Conservation (phyloP, 257 asterid species). For the Plectranthus barbatus region DNA sequence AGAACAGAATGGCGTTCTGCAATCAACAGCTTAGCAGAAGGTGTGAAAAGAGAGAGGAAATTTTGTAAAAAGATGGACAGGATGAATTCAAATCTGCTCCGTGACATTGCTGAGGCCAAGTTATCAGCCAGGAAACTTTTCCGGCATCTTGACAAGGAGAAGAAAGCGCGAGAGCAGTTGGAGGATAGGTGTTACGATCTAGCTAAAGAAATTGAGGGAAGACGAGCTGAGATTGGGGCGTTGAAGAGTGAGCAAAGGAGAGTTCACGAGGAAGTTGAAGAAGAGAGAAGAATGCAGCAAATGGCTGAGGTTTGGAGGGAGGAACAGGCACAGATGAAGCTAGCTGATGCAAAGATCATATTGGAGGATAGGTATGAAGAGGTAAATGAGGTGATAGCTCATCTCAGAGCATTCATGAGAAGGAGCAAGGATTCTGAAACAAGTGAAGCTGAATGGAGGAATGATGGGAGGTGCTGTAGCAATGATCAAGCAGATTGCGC, state of each 20-base stretch:
- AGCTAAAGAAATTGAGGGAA: conserved; percentile 30
- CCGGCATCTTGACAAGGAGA: conserved; percentile 30
- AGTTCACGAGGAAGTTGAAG: conserved; percentile 31
- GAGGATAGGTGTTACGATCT: conserved; percentile 27
- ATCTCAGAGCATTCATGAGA: conserved; percentile 25
- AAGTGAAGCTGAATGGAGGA: too few species aligned
- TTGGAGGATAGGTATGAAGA: conserved; percentile 37
- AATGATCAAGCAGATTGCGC: background rate
- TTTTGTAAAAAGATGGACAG: conserved; percentile 15
- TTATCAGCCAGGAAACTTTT: conserved; percentile 15
- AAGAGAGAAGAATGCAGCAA: conserved; percentile 45
- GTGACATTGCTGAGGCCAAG: conserved; percentile 36
- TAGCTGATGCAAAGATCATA: conserved; percentile 40
- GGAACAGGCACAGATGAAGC: conserved; percentile 44
- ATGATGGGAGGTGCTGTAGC: too few species aligned
- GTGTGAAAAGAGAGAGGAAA: conserved; percentile 26
- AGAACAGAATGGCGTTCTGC: conserved; percentile 10
- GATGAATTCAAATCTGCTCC: conserved; percentile 26
- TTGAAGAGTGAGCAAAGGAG: conserved; percentile 20
- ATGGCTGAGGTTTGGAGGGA: conserved; percentile 55
- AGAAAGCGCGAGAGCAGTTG: conserved; percentile 25
- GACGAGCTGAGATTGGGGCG: conserved; percentile 27
- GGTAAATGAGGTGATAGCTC: conserved; percentile 28
- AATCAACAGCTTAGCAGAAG: conserved; percentile 21
- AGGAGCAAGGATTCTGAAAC: background rate